A percentile compares a stretch with the other conserved stretches of the same genome.
Conservation (phyloP, 441 rosid species). For the Adansonia gregorii region DNA sequence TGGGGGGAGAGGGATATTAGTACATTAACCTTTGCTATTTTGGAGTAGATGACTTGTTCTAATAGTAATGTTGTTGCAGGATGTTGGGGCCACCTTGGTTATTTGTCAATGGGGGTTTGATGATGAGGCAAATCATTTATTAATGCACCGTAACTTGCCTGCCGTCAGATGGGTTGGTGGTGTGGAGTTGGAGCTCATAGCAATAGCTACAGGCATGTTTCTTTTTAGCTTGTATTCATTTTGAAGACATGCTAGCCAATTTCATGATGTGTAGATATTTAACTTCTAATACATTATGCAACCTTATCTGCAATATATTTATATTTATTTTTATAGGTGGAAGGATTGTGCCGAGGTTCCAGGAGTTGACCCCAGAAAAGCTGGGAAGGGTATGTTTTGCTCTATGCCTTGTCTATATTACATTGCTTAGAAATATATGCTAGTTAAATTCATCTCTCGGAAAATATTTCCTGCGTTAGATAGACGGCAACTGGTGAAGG, state of each 20-base stretch:
- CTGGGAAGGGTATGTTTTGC: conserved; percentile 68
- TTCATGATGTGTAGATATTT: neutral
- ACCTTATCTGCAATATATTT: conserved; percentile 14
- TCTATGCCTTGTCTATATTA: conserved; percentile 12
- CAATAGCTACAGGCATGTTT: conserved; percentile 89
- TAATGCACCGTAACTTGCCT: conserved; percentile 93
- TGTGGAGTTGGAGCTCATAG: conserved; percentile 94
- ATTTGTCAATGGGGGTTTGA: conserved; percentile 99
- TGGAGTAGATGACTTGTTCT: conserved; percentile 6
- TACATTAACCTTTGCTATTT: neutral
- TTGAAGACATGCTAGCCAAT: neutral
- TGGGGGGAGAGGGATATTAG: too few species aligned
- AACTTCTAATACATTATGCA: neutral
- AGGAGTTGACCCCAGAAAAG: conserved; percentile 95
- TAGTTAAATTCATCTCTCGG: neutral
- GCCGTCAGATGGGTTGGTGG: conserved; percentile 99
- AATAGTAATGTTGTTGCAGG: conserved; percentile 51
- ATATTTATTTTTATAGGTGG: conserved; percentile 61
- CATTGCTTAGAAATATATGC: neutral
- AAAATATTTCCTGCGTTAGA: neutral
- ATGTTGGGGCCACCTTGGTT: conserved; percentile 95
- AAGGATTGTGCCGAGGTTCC: conserved; percentile 97
- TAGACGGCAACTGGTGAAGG: neutral
- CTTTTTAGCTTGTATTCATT: conserved; percentile 9
- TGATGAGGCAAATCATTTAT: conserved; percentile 94